Conservation (phyloP, 73 alveolate genomes). For the Paramecium octaurelia region DNA sequence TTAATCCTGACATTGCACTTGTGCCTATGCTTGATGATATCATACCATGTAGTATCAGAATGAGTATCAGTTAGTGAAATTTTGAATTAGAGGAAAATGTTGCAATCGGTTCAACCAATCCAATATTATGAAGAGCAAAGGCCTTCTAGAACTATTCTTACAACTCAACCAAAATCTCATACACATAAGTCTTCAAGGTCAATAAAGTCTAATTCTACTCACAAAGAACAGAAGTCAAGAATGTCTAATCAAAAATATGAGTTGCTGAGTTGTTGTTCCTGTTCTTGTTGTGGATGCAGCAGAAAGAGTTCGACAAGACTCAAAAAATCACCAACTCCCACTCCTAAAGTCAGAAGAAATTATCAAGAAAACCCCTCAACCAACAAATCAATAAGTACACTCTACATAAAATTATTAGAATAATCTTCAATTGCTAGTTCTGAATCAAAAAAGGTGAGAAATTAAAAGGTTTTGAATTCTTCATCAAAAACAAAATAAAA, state of each 20-base stretch:
- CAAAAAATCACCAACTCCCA: background rate
- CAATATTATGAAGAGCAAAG: background rate
- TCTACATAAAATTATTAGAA: background rate
- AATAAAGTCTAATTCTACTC: background rate
- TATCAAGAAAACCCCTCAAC: background rate
- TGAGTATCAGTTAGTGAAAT: slow-evolving; percentile 15
- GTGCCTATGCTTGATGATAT: background rate
- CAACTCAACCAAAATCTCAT: background rate
- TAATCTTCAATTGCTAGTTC: background rate
- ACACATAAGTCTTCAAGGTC: slow-evolving; percentile 11
- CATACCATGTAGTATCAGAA: background rate
- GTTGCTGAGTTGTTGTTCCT: slow-evolving; percentile 2
- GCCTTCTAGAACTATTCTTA: background rate
- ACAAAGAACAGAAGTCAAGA: background rate
- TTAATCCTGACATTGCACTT: background rate
- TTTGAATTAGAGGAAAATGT: background rate
- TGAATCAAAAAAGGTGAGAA: background rate
- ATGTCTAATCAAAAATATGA: slow-evolving; percentile 25
- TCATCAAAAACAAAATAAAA: background rate
- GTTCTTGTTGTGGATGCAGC: slow-evolving; percentile 17
- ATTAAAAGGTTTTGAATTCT: background rate
- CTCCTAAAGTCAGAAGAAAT: background rate
- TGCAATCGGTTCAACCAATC: background rate
- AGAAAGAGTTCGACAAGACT: background rate
- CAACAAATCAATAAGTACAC: background rate